Percentiles rank a stretch among this genome's conserved stretches.
Conservation (phyloP, 2,329 filamentous ascomycete species). For the Lomentospora prolificans region DNA sequence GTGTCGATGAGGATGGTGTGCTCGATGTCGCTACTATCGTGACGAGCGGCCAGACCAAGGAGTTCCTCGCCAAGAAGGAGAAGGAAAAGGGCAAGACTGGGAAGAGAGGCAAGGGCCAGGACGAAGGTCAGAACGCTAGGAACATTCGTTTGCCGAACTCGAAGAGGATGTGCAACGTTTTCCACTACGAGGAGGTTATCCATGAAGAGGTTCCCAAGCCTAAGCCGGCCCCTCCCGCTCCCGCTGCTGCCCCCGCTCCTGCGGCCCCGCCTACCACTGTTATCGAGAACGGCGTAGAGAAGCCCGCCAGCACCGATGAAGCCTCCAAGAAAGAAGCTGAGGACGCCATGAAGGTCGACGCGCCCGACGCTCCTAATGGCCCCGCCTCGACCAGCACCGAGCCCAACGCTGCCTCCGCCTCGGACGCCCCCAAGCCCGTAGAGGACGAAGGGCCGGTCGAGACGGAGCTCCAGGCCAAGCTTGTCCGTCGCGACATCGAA, state of each 20-base stretch:
- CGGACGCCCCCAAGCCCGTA: constrained; percentile 4
- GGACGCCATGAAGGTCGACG: constrained; percentile 6
- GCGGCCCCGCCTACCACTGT: constrained; percentile 5
- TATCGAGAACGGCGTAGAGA: constrained; percentile 5
- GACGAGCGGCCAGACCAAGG: constrained; percentile 68
- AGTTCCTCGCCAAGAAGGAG: constrained; percentile 75
- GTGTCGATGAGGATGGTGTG: constrained; percentile 57
- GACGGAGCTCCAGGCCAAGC: constrained; percentile 41
- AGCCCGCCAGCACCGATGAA: constrained; percentile 5
- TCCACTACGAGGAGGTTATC: constrained; percentile 62
- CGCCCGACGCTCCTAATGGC: neutral
- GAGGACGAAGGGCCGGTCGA: constrained; percentile 13
- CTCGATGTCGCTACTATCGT: constrained; percentile 80
- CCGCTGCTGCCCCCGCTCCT: constrained; percentile 9
- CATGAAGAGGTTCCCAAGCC: constrained; percentile 41
- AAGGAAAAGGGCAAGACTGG: constrained; percentile 60
- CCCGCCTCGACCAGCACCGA: too few relatives aligned
- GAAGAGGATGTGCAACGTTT: constrained; percentile 58
- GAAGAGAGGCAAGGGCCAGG: constrained; percentile 52
- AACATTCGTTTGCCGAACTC: constrained; percentile 58
- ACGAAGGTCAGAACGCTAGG: constrained; percentile 36
- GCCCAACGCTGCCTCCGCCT: too few relatives aligned
- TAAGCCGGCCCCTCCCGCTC: constrained; percentile 13
- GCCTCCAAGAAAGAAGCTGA: neutral
- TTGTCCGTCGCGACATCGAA: constrained; percentile 58